These are phyloP conservation scores for Trichoderma atrobrunneum DNA, from an alignment of 2,329 filamentous ascomycete genomes.

Conservation along the genomic window DNA sequence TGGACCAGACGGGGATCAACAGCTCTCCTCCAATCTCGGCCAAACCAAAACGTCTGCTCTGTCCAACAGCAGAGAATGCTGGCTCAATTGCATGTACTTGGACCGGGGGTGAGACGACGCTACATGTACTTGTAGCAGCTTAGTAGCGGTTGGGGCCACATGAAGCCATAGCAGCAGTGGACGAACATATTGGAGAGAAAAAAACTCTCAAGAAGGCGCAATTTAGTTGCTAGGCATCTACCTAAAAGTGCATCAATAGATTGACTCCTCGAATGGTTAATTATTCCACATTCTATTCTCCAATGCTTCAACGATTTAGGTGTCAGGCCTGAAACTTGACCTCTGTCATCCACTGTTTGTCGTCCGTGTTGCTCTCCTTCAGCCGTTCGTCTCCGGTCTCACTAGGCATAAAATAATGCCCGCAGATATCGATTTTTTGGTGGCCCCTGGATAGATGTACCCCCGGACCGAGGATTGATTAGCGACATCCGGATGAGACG, in stretches of 20 bases:
- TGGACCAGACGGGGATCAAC: background rate
- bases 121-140: background rate
- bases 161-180: background rate
- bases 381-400: background rate
- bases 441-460: background rate
- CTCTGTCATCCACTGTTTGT: background rate
- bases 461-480: background rate
- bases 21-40: background rate
- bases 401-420: background rate
- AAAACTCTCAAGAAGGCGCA: background rate
- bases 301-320: background rate
- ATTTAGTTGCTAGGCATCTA: background rate
- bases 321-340: background rate
- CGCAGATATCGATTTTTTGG: background rate
- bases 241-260: background rate
- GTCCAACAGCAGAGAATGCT: background rate
- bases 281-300: background rate
- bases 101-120: background rate
- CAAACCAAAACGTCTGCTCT: background rate
- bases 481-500: background rate
- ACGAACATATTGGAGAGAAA: background rate
- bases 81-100: background rate
- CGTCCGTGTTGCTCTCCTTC: background rate
- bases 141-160: background rate
- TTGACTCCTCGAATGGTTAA: background rate